phyloP scores from a whole-genome alignment of 257 asterid genomes.

The Penstemon newberryi region DNA sequence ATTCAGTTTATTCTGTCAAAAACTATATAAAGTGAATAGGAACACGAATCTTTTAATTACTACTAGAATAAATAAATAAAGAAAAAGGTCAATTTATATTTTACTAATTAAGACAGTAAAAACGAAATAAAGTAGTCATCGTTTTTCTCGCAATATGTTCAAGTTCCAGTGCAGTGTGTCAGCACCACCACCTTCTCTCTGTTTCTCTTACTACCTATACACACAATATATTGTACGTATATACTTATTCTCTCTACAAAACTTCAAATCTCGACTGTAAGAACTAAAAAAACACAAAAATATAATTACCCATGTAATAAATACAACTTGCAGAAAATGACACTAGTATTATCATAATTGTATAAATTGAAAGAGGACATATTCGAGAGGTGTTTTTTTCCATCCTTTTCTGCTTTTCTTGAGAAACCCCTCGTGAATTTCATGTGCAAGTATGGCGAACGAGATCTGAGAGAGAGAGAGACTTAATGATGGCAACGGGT shows the following conservation, averaged over 20 bases:
- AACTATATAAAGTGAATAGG: background rate
- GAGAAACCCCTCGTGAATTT: slow-evolving; percentile 55
- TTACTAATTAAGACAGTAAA: slow-evolving; percentile 6
- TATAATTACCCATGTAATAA: background rate
- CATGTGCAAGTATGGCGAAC: slow-evolving; percentile 46
- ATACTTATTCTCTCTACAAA: slow-evolving; percentile 10
- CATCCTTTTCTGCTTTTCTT: slow-evolving; percentile 23
- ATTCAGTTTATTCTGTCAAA: too few species aligned
- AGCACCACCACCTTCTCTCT: slow-evolving; percentile 21
- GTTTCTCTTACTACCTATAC: background rate
- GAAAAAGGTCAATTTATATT: background rate
- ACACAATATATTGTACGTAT: slow-evolving; percentile 10
- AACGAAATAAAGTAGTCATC: background rate
- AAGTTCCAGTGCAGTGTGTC: slow-evolving; percentile 24
- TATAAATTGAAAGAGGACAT: background rate
- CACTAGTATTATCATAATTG: too few species aligned
- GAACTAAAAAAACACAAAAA: background rate
- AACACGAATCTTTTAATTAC: background rate
- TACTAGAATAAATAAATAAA: background rate
- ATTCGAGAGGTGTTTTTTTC: background rate
- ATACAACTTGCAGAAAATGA: slow-evolving; percentile 2
- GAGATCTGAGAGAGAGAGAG: slow-evolving; percentile 55
- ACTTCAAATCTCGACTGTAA: slow-evolving; percentile 33
- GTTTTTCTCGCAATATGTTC: slow-evolving; percentile 11
- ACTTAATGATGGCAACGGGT: slow-evolving; percentile 64